These are phyloP conservation scores for Aspergillus aculeatinus DNA, from an alignment of 2,329 filamentous ascomycete genomes.

Conservation along the genomic window DNA sequence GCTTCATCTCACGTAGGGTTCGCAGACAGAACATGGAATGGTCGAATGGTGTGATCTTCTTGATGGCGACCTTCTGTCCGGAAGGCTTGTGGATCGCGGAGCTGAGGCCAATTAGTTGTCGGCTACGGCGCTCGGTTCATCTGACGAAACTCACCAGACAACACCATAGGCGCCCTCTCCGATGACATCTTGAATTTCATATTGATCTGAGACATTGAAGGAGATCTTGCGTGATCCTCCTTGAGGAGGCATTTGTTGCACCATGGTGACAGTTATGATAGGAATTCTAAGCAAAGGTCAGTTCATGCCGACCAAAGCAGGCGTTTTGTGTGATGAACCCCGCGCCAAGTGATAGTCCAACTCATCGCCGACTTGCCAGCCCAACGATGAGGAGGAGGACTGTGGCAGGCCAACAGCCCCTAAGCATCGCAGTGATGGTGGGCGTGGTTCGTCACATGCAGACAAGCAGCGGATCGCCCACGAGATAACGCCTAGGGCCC, in stretches of 20 bases:
- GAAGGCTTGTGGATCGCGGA: conserved; percentile 98
- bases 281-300: conserved; percentile 13
- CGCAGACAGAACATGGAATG: conserved; percentile 98
- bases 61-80: conserved; percentile 97
- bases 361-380: background rate
- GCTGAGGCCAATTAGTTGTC: conserved; percentile 49
- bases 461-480: conserved; percentile 1
- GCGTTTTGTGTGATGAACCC: background rate
- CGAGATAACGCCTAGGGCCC: conserved; percentile 1
- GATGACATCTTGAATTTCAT: conserved; percentile 99
- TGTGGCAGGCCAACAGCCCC: background rate
- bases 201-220: conserved; percentile 99
- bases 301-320: background rate
- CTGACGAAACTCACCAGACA: conserved; percentile 72
- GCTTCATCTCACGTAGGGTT: conserved; percentile 98
- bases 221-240: conserved; percentile 84
- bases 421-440: background rate
- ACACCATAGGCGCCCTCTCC: conserved; percentile 98
- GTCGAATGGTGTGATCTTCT: conserved; percentile 99
- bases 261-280: conserved; percentile 32
- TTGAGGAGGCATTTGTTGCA: conserved; percentile 47
- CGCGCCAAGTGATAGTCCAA: background rate
- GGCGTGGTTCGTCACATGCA: conserved; percentile 2
- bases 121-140: background rate
- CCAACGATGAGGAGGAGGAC: background rate